Conservation (phyloP, 371 early-diverging fungal genomes). For the Mucor piriformis region DNA sequence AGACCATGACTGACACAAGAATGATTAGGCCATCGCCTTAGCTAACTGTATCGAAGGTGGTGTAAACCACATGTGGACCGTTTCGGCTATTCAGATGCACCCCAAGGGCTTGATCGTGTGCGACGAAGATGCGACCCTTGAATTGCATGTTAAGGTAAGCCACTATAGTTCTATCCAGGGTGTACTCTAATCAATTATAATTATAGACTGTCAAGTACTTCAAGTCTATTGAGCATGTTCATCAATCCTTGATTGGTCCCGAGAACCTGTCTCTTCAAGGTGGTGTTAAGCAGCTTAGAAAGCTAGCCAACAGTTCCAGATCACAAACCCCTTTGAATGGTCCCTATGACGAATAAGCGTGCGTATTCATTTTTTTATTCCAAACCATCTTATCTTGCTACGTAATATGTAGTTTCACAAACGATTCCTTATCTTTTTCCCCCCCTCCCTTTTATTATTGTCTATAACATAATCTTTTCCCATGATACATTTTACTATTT, state of each 20-base stretch:
- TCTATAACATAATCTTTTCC: neutral
- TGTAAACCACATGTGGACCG: constrained; percentile 90
- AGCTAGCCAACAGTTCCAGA: constrained; percentile 16
- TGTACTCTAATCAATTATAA: neutral
- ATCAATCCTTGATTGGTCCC: constrained; percentile 77
- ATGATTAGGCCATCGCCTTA: constrained; percentile 65
- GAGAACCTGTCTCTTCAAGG: constrained; percentile 82
- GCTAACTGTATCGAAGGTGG: constrained; percentile 85
- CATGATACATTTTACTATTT: neutral
- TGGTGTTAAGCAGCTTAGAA: constrained; percentile 37
- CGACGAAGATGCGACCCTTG: constrained; percentile 88
- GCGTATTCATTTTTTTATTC: neutral
- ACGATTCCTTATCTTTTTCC: neutral
- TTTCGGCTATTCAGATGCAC: constrained; percentile 83
- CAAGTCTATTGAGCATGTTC: constrained; percentile 89
- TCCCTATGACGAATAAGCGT: constrained; percentile 27
- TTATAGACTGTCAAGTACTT: constrained; percentile 83
- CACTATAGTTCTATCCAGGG: neutral
- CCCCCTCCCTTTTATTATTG: neutral
- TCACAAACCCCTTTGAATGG: constrained; percentile 33
- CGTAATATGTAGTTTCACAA: constrained; percentile 3
- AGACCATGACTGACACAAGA: constrained; percentile 28
- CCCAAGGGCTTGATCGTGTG: constrained; percentile 84
- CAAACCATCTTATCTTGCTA: neutral
- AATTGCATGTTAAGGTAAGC: constrained; percentile 76